Base-by-base conservation (phyloP, 2,329 filamentous ascomycete species). In the Elsinoe ampelina region DNA sequence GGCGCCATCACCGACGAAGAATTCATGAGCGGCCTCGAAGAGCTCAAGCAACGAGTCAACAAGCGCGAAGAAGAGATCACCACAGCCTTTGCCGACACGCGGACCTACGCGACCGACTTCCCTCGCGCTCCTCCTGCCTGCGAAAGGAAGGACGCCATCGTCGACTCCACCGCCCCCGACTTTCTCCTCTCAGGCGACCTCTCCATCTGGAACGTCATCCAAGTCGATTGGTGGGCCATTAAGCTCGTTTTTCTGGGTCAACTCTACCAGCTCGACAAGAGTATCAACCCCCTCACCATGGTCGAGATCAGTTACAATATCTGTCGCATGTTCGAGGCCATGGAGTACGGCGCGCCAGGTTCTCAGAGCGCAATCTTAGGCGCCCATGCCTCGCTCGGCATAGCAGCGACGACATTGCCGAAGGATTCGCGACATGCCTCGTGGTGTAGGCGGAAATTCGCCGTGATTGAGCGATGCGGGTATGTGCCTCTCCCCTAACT, bases 221-320 rank as follows among this genome's bases (percentile, higher is more conserved):
- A 79, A 57, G 80, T 89, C 58, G 89, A 95, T 66, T 88, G 89
- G 75, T 83, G 88, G 67, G 85, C 85, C 6, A 82, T 91, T 20
- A 79, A 85, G 48, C 77, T 93, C 58, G 89, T 95, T 85, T 89
- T 89, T 70, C 82, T 83, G 62, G 84, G 86, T 63, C 87, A 93
- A 64, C 80, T 84, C 1, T 75, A 79, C 1, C 70, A 81, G 52
- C 76, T 77, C 38, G 72, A 79, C 72, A 64, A 75, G 1, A 70
- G 75, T 2, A 32, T 55, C 10, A 54, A 54, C 5, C 66, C 74
- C 11, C 68, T 76, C 11, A 82, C 86, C 54, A 65, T 92, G 55
- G 75, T 75, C 2, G 68, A 75, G 1, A 77, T 86, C 58, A 86
- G 89, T 1, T 80, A 86, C 62, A 78, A 80, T 55, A 84, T 86